Base-by-base conservation (phyloP, 257 asterid genomes). In the Euphrasia confusa region DNA sequence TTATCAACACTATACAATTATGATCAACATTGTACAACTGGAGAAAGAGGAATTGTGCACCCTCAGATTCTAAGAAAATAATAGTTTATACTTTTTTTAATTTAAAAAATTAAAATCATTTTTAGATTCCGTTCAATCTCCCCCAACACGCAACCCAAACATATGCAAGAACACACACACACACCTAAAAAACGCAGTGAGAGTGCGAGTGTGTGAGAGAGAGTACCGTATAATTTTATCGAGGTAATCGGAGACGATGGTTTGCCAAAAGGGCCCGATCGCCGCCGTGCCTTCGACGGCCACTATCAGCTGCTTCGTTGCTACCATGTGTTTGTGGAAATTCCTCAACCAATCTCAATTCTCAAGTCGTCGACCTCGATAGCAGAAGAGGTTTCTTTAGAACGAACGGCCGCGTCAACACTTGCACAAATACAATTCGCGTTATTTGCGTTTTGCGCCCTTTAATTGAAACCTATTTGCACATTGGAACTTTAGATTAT, bases 201-300 rank as follows among this genome's bases (percentile, higher is more conserved):
- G 64, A 49, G 68, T 17, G 52, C 1, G 13, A 48, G 68, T n/a
- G 28, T 42, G 35, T 33, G 59, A 24, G 63, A 24, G 63, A 63
- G 61, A 39, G 50, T 83, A 89, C 97, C 95, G 73, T 42, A 93
- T 75, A 60, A 79, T 83, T 69, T 89, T 93, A 17, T 82, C 87
- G 58, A 93, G 95, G 72, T 89, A 85, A 65, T 89, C 97, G 63
- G 90, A 75, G 57, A 87, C 27, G 61, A 93, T 78, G 63, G 83
- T 82, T 40, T 72, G 64, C 99, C 99, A 93, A 65, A 60, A 78
- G 4, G 96, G 95, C 3, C 96, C 96, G 48, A 83, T 33, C 69
- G 97, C 88, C 58, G 97, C 90, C 27, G 99, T 89, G 74, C 96
- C 96, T 83, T 93, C 99, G 5, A 93, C 86, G 40, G 75, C 96